These are phyloP conservation scores for Pelagomonas calceolata DNA, from an alignment of 108 stramenopile species.

Conservation along the genomic window DNA sequence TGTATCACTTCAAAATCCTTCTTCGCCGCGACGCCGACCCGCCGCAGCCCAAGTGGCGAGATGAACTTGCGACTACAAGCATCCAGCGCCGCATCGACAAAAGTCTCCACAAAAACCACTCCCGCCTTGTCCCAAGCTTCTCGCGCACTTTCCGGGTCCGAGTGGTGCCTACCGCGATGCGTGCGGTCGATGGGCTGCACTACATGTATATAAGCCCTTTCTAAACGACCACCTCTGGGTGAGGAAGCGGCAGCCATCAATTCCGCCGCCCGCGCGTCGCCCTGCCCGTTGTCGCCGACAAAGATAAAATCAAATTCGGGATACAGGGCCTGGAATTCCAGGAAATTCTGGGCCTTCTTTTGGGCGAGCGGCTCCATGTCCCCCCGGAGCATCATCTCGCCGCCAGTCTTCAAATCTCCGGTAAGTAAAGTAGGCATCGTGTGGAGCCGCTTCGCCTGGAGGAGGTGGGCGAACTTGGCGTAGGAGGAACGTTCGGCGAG, in stretches of 20 bases:
- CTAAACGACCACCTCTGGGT: conserved; percentile 47
- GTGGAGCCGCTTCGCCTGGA: conserved; percentile 66
- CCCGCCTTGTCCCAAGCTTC: conserved; percentile 18
- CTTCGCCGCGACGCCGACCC: conserved; percentile 3
- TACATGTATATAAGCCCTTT: conserved; percentile 77
- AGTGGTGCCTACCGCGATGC: conserved; percentile 27
- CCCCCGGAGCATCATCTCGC: conserved; percentile 69
- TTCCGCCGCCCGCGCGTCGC: conserved; percentile 91
- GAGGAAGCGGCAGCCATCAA: conserved; percentile 74
- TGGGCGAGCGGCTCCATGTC: conserved; percentile 73
- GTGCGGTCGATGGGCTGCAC: conserved; percentile 60
- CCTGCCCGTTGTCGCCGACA: conserved; percentile 97
- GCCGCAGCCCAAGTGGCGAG: conserved; percentile 12
- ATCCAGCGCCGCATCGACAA: conserved; percentile 82
- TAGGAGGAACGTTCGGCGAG: conserved; percentile 76
- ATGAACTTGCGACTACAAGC: conserved; percentile 57
- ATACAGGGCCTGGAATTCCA: conserved; percentile 77
- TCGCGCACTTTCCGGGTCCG: background rate
- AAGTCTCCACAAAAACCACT: conserved; percentile 73
- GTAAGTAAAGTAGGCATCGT: conserved; percentile 85
- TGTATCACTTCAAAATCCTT: background rate
- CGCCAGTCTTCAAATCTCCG: conserved; percentile 82
- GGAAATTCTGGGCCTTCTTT: conserved; percentile 87
- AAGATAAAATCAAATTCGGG: conserved; percentile 92
- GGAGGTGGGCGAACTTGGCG: conserved; percentile 80